These are phyloP conservation scores for Alnus rubra DNA, from an alignment of 306 rosid genomes.

Conservation along the genomic window DNA sequence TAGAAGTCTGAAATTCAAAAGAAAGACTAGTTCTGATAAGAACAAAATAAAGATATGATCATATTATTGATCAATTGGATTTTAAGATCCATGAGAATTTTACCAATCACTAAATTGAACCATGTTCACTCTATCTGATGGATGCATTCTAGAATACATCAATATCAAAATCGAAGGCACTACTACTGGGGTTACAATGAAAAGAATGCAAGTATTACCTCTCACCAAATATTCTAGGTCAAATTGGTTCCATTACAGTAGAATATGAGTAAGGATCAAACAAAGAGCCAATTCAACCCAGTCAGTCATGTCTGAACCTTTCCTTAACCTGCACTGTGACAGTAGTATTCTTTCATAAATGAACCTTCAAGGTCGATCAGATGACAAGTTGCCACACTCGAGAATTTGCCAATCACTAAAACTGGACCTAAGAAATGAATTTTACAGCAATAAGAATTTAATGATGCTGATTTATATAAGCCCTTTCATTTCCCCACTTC, in stretches of 20 bases:
- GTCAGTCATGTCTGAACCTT: background rate
- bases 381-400: background rate
- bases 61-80: background rate
- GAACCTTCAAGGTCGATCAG: background rate
- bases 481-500: constrained; percentile 36
- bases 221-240: background rate
- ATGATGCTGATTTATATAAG: background rate
- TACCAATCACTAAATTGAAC: background rate
- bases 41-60: background rate
- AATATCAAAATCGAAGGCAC: background rate
- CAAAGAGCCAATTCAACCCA: constrained; percentile 4
- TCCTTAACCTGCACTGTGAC: background rate
- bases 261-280: background rate
- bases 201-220: constrained; percentile 2
- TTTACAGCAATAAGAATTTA: background rate
- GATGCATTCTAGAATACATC: background rate
- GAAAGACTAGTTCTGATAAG: background rate
- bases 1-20: background rate
- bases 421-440: background rate
- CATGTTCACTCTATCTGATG: background rate
- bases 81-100: background rate
- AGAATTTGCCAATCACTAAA: background rate
- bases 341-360: background rate
- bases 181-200: background rate
- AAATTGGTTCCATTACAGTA: background rate